phyloP scores from a whole-genome alignment of 768 basidiomycete genomes.

The Lactarius pseudohatsudake region DNA sequence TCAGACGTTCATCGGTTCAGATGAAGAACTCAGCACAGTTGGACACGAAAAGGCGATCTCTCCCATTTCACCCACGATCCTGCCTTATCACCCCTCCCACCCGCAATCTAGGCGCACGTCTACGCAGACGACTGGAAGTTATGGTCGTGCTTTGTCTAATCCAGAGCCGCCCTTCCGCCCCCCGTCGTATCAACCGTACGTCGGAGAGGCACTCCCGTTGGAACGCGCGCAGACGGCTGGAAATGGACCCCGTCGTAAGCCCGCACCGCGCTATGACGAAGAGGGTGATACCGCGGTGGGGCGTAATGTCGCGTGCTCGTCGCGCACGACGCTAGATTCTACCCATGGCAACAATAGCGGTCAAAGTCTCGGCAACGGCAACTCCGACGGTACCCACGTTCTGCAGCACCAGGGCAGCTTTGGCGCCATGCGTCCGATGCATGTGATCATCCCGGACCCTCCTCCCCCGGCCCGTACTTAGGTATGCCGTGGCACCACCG shows the following conservation, averaged over 20 bases:
- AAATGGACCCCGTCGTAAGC: constrained; percentile 24
- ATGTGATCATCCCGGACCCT: constrained; percentile 35
- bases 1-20: constrained; percentile 21
- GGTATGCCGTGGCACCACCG: not conserved
- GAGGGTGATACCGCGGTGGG: not conserved
- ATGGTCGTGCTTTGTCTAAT: not conserved
- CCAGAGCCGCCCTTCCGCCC: constrained; percentile 3
- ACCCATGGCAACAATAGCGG: constrained; percentile 2
- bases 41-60: constrained; percentile 22
- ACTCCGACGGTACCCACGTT: constrained; percentile 13
- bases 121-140: constrained; percentile 10
- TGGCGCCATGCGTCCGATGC: constrained; percentile 34
- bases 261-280: constrained; percentile 26
- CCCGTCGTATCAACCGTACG: not conserved
- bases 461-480: constrained; percentile 26
- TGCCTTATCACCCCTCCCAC: not conserved
- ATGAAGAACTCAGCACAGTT: constrained; percentile 24
- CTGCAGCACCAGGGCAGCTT: constrained; percentile 37
- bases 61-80: too few relatives aligned
- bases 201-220: constrained; percentile 19
- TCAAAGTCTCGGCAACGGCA: constrained; percentile 9
- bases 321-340: constrained; percentile 31
- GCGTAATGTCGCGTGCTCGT: constrained; percentile 19
- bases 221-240: constrained; percentile 17
- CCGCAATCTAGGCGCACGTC: constrained; percentile 18